Evolutionary conservation across 306 rosid species (phyloP).

Genomic region (Inga oerstediana): DNA sequence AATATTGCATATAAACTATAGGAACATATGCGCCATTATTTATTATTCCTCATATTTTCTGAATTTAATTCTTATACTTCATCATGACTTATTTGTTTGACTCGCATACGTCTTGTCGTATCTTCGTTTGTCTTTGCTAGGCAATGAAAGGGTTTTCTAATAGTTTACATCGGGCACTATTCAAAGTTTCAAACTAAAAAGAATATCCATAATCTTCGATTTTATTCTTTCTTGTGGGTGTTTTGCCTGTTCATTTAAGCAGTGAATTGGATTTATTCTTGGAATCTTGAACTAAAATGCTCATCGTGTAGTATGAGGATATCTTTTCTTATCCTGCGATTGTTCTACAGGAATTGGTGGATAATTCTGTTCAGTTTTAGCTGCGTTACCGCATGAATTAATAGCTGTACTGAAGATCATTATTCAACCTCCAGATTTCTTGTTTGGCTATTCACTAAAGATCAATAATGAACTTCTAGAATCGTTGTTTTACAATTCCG

Average conservation of each 20-base stretch:
- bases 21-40: neutral
- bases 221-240: too few species aligned
- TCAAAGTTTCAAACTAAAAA: too few species aligned
- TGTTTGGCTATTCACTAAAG: neutral
- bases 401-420: neutral
- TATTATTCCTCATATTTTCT: neutral
- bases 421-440: neutral
- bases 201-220: too few species aligned
- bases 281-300: too few species aligned
- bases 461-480: neutral
- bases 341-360: neutral
- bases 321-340: neutral
- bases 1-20: neutral
- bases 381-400: neutral
- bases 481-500: neutral
- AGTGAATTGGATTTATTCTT: neutral
- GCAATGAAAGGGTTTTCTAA: neutral
- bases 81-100: neutral
- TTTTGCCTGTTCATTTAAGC: neutral
- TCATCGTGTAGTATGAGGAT: neutral
- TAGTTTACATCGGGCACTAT: neutral
- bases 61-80: neutral
- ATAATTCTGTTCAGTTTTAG: neutral
- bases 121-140: neutral
- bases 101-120: neutral